Evolutionary conservation across 345 rosid species (phyloP), one percentile per base, ranked within the genome.

Genomic region (Hypericum perforatum): DNA sequence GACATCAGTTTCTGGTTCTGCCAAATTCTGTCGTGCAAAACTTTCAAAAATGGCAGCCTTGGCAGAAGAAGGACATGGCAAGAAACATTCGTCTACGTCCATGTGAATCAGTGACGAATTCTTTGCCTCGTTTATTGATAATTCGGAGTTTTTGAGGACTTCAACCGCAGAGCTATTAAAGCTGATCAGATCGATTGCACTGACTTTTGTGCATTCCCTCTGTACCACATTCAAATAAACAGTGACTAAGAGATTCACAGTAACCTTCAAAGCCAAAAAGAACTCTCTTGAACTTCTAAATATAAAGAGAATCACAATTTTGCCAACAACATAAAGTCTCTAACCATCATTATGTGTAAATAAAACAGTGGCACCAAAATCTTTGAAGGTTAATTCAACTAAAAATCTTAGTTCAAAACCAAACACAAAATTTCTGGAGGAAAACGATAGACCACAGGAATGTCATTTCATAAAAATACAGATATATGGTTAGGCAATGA

Each of bases 41-140:
- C 94, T 82, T 81, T 90, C 97, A 58, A 82, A 90, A 56, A 90
- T 78, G 51, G 95, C 95, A 41, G 91, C 95, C 71, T 86, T 90
- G 15, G 84, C 94, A 11, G 81, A 72, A 60, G 70, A 59, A 57
- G 94, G 95, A 49, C 61, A 62, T 53, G 86, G 78, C 71, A 90
- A 65, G 78, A 86, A 91, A 71, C 81, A 74, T 69, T 82, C 91
- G 66, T 91, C 96, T 11, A 80, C 91, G 69, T 91, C 98, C 98
- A 91, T 86, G 74, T 86, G 95, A 67, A 84, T 78, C 46, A 76
- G 66, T 61, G 70, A 58, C 65, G 74, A 61, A 45, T 63, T 67
- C 14, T 61, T 78, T n/a, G 51, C 62, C 65, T 73, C 85, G 13
- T 58, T 67, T 44, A 84, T 79, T 50, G 85, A 82, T 58, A 91